Evolutionary conservation across 495 filamentous ascomycete genomes (phyloP).

Genomic region (Cercophora newfieldiana): DNA sequence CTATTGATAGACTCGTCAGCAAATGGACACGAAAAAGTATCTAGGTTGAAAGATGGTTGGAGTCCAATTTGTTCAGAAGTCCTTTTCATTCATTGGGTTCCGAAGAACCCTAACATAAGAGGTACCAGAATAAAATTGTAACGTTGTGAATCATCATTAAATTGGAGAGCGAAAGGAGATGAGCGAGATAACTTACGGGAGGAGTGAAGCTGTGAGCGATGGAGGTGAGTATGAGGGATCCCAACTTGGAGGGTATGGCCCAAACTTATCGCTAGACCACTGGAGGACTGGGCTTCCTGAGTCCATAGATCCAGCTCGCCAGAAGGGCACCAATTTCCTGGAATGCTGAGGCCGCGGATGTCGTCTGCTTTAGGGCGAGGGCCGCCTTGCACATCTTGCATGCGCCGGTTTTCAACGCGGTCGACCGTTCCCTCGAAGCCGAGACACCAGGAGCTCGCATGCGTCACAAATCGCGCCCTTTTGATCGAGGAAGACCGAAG

Average conservation of each 20-base stretch:
- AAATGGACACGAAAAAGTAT: not conserved
- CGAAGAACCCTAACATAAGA: constrained; percentile 60
- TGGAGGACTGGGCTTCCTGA: not conserved
- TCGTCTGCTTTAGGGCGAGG: not conserved
- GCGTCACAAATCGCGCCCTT: not conserved
- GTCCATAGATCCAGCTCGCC: not conserved
- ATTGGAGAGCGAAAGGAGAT: constrained; percentile 19
- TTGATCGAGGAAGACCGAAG: not conserved
- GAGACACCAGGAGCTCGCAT: not conserved
- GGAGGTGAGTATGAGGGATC: constrained; percentile 1
- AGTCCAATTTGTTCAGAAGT: constrained; percentile 53
- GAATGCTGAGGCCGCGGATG: not conserved
- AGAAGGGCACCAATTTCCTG: not conserved
- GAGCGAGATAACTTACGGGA: constrained; percentile 13
- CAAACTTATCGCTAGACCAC: too few relatives aligned
- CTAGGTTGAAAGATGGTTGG: constrained; percentile 4
- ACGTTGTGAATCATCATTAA: constrained; percentile 50
- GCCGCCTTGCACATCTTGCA: not conserved
- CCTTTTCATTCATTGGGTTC: constrained; percentile 58
- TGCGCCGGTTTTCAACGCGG: not conserved
- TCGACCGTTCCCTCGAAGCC: not conserved
- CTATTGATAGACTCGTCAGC: not conserved
- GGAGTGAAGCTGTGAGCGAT: not conserved
- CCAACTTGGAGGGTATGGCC: too few relatives aligned
- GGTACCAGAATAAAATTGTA: constrained; percentile 59